These are phyloP conservation scores for Solanum acaule DNA, from an alignment of 257 asterid genomes.

Conservation along the genomic window DNA sequence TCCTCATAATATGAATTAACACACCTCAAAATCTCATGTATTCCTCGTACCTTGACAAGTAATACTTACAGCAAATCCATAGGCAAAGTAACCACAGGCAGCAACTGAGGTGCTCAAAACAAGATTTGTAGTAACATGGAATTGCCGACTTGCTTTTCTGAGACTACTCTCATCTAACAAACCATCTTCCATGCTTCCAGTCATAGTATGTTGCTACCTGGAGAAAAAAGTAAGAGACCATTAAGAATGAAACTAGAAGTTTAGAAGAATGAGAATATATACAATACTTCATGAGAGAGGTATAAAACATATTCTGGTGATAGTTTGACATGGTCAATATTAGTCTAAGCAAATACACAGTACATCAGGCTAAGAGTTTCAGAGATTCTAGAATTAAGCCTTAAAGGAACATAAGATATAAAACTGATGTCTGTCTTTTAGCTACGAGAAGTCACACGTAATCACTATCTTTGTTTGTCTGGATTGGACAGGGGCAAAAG, in stretches of 20 bases:
- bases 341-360: neutral
- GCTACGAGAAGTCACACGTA: neutral
- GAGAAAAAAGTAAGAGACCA: neutral
- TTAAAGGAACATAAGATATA: neutral
- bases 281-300: neutral
- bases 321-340: neutral
- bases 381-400: neutral
- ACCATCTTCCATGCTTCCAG: neutral
- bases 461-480: neutral
- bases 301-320: neutral
- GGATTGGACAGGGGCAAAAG: neutral
- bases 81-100: conserved; percentile 7
- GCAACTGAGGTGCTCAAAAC: conserved; percentile 11
- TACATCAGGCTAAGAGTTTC: neutral
- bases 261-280: neutral
- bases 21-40: neutral
- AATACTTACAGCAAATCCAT: conserved; percentile 20
- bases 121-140: neutral
- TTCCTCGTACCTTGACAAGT: neutral
- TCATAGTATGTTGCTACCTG: neutral
- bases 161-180: neutral
- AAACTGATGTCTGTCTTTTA: neutral
- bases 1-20: neutral
- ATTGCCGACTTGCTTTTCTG: neutral
- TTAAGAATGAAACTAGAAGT: neutral